Conservation (phyloP, 2,329 filamentous ascomycete species). For the Dactylella cylindrospora region DNA sequence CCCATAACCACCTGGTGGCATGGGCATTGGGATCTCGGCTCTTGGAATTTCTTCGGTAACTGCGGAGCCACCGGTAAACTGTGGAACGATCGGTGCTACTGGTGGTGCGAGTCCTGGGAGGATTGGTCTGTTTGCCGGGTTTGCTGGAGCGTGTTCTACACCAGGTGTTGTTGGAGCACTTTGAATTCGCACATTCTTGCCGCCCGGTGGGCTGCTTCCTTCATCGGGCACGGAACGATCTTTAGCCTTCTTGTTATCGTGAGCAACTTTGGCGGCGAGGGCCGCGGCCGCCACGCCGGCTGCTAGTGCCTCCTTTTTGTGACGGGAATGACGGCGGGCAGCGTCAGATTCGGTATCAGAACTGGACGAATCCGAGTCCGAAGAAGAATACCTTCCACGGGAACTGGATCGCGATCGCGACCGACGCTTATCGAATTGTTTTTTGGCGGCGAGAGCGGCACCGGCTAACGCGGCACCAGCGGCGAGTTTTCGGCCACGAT, state of each 20-base stretch:
- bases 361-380: constrained; percentile 5
- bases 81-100: constrained; percentile 35
- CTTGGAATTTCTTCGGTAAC: constrained; percentile 41
- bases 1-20: constrained; percentile 37
- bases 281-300: constrained; percentile 40
- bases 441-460: constrained; percentile 39
- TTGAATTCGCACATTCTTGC: constrained; percentile 42
- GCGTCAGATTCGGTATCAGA: constrained; percentile 5
- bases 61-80: constrained; percentile 32
- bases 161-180: constrained; percentile 39
- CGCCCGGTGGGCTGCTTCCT: constrained; percentile 22
- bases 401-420: constrained; percentile 20
- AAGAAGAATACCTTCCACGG: constrained; percentile 16
- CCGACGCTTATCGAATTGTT: constrained; percentile 33
- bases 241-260: constrained; percentile 40
- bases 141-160: constrained; percentile 20
- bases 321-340: constrained; percentile 32
- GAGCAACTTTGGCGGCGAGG: constrained; percentile 39
- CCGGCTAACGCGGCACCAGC: constrained; percentile 23
- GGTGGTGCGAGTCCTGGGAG: constrained; percentile 4
- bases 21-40: constrained; percentile 41
- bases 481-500: constrained; percentile 30
- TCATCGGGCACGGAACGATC: constrained; percentile 18
- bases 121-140: constrained; percentile 29
- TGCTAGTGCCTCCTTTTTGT: constrained; percentile 39